A percentile compares a stretch with the other conserved stretches of the same genome.
Conservation (phyloP, 2,329 filamentous ascomycete genomes). For the Gaeumannomyces tritici region DNA sequence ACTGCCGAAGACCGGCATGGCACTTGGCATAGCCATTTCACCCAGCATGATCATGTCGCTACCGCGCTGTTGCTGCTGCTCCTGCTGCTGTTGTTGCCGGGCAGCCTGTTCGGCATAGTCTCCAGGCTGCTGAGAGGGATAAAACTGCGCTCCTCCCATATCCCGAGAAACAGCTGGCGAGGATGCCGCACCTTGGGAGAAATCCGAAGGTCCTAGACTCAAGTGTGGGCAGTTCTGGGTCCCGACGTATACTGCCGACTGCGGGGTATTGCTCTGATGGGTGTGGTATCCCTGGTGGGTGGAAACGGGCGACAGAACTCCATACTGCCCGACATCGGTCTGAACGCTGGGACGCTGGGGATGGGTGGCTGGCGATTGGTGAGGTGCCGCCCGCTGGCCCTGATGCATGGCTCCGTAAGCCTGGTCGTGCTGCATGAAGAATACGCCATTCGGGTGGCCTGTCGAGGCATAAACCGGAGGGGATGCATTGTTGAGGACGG, state of each 20-base stretch:
- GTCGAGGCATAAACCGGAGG: slow-evolving; percentile 7
- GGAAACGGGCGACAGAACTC: slow-evolving; percentile 42
- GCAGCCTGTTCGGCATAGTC: slow-evolving; percentile 33
- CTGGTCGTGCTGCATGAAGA: slow-evolving; percentile 30
- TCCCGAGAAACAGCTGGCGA: slow-evolving; percentile 23
- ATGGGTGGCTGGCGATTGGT: slow-evolving; percentile 31
- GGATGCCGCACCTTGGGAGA: slow-evolving; percentile 27
- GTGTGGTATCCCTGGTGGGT: slow-evolving; percentile 34
- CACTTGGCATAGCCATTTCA: slow-evolving; percentile 53
- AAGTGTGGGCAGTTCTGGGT: slow-evolving; percentile 56
- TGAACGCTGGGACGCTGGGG: slow-evolving; percentile 37
- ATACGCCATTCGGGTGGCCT: background rate
- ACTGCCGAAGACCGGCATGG: slow-evolving; percentile 79
- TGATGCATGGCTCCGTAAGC: slow-evolving; percentile 20
- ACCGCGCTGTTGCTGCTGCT: slow-evolving; percentile 27
- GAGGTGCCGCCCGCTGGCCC: slow-evolving; percentile 16
- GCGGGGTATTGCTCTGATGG: slow-evolving; percentile 35
- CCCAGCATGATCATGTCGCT: slow-evolving; percentile 51
- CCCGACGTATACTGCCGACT: slow-evolving; percentile 40
- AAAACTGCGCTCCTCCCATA: slow-evolving; percentile 19
- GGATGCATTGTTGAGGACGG: slow-evolving; percentile 17
- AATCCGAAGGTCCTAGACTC: slow-evolving; percentile 51
- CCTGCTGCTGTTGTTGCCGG: background rate
- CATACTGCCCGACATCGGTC: slow-evolving; percentile 36
- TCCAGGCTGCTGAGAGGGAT: slow-evolving; percentile 25